Evolutionary conservation across 495 filamentous ascomycete species (phyloP), one percentile per base, ranked within the genome.

Genomic region (Penicillium robsamsonii): DNA sequence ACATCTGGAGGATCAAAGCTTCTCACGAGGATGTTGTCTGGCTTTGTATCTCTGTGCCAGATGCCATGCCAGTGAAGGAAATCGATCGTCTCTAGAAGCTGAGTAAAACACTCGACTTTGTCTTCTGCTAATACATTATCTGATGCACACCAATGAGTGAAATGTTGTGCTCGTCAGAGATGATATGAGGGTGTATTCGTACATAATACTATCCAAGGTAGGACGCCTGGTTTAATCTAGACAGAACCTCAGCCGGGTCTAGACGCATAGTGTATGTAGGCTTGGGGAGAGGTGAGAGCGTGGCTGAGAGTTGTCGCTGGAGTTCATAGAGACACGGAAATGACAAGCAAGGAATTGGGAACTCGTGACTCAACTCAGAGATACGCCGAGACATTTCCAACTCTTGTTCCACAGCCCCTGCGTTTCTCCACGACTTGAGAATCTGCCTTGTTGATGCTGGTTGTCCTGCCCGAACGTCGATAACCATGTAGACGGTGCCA

Each of bases 1-100:
- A 40, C 13, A 11, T 46, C 51, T 18, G 51, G 51, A 0, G 41
- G 51, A 13, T 46, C 41, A 22, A 38, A 54, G 27, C 25, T 54
- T 29, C 41, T 54, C 25, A 54, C 51, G 6, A 54, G 41, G 8
- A 54, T 24, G 60, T 95, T 96, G 69, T 94, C 91, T 0, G 91
- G 91, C 67, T 94, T 96, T 74, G 95, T n/a, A 70, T 96, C 91
- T 48, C 90, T 84, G 67, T 96, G 91, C 13, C 91, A 84, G 42
- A 95, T 84, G 17, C 90, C 90, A 71, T 94, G 90, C 3, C 86
- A 82, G 70, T 96, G 91, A 37, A 96, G 69, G 69, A 94, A 96
- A 69, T 93, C 91, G 57, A 96, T 90, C 31, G 51, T 40, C 25
- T 46, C 51, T 15, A 54, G 12, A 6, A 54, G 25, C 40, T 46